Evolutionary conservation across 2,329 filamentous ascomycete genomes (phyloP), one percentile per base, ranked within the genome.

Genomic region (Claviceps sorghi): DNA sequence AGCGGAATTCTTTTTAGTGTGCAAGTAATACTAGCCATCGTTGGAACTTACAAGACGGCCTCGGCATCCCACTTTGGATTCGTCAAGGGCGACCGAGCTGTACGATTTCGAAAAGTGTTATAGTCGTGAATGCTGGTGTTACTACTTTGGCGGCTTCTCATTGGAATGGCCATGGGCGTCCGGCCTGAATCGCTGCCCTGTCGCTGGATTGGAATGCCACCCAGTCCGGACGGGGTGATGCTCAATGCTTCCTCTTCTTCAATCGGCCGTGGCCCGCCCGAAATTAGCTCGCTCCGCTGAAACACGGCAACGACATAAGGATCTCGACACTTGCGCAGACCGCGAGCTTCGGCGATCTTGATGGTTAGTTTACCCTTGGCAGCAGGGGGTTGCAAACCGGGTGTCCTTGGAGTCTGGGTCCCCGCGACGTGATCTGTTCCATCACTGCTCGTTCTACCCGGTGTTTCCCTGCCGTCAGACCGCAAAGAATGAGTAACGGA

Each of bases 231-330:
- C 58, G 76, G 79, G n/a, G 68, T 64, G 38, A 67, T 61, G 41
- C 60, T 63, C 26, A 71, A 57, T 53, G 75, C 63, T 52, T 83
- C 79, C 45, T 82, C 80, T 38, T 80, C 76, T 45, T 85, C 83
- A 26, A 76, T 69, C 52, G 74, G 74, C 38, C 83, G 80, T 13
- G 90, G 87, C 2, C 88, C 88, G 52, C 87, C 84, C 1, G 93
- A 97, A 52, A 98, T 95, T 60, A 95, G 84, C 67, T 98, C 93
- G 63, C 91, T 95, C 66, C 88, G 86, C 67, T 98, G 93, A 63
- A 97, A 98, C 29, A 96, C 90, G 54, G 87, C 95, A 11, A 98
- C 89, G 50, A 96, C 88, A 62, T 98, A 98, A 1, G 93, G 93
- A 62, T 96, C 88, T 54, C 83, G 81, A 64, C 88, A 88, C 53